These are phyloP conservation scores for Diaporthe sp. DNA, from an alignment of 2,329 filamentous ascomycete genomes.

Conservation along the genomic window DNA sequence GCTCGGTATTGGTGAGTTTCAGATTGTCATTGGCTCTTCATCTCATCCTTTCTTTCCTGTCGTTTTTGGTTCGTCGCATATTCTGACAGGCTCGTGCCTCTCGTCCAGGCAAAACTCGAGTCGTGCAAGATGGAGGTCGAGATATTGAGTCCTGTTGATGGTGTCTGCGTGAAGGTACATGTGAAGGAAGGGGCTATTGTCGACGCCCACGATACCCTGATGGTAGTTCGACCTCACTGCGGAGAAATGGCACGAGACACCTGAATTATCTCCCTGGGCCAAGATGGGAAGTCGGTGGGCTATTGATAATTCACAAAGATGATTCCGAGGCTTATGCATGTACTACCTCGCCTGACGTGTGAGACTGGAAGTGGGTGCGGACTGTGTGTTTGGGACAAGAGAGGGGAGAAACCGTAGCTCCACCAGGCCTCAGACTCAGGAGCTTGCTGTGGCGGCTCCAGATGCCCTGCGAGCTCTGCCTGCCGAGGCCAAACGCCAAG, in stretches of 20 bases:
- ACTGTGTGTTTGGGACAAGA: too few relatives aligned
- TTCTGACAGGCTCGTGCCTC: background rate
- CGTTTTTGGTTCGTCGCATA: too few relatives aligned
- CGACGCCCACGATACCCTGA: background rate
- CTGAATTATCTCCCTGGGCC: background rate
- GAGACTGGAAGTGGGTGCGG: too few relatives aligned
- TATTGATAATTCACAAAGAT: background rate
- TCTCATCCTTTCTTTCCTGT: too few relatives aligned
- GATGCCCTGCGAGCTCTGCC: too few relatives aligned
- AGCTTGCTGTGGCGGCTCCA: too few relatives aligned
- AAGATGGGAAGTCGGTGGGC: background rate
- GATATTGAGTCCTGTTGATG: constrained; percentile 8
- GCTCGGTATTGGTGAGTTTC: background rate
- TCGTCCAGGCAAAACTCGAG: background rate
- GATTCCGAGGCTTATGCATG: background rate
- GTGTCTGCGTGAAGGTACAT: background rate
- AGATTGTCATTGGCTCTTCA: background rate
- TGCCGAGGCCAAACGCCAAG: too few relatives aligned
- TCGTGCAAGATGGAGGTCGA: constrained; percentile 8
- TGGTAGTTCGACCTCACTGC: background rate
- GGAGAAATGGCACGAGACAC: background rate
- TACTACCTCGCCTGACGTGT: too few relatives aligned
- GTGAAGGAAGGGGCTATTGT: background rate
- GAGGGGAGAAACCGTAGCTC: too few relatives aligned
- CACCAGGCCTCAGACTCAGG: too few relatives aligned